A percentile compares a stretch with the other conserved stretches of the same genome.
Evolutionary conservation across 1,139 yeast genomes (phyloP).

Genomic region (Zygosaccharomyces pseudobailii): DNA sequence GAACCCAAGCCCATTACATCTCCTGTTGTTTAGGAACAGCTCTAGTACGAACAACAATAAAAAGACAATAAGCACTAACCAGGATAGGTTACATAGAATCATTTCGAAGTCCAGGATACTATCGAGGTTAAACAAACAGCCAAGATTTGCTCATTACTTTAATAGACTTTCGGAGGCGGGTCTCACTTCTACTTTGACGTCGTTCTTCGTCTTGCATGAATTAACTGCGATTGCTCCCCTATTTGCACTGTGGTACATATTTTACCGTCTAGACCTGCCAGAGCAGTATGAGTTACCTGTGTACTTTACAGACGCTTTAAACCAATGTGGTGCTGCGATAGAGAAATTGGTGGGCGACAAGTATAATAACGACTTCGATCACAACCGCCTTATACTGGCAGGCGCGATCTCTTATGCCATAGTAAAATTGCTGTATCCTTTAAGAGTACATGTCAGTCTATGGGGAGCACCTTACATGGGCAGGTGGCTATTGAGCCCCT

Average conservation of each 20-base stretch:
- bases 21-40: conserved; percentile 1
- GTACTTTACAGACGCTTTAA: conserved; percentile 18
- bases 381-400: conserved; percentile 48
- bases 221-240: conserved; percentile 78
- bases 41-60: conserved; percentile 2
- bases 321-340: conserved; percentile 27
- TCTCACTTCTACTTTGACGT: conserved; percentile 64
- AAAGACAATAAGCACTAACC: background rate
- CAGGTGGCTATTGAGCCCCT: conserved; percentile 22
- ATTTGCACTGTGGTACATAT: conserved; percentile 66
- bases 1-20: background rate
- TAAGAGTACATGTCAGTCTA: conserved; percentile 29
- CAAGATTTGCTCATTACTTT: conserved; percentile 24
- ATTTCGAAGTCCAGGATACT: conserved; percentile 24
- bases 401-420: conserved; percentile 89
- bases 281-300: conserved; percentile 30
- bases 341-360: conserved; percentile 30
- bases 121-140: conserved; percentile 21
- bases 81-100: conserved; percentile 22
- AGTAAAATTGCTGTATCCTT: conserved; percentile 48
- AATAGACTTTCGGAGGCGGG: conserved; percentile 38
- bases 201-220: conserved; percentile 81
- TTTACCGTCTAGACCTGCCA: conserved; percentile 53
- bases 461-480: conserved; percentile 36
- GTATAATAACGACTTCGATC: conserved; percentile 22